Percentiles rank a stretch among this genome's conserved stretches.
phyloP scores from a whole-genome alignment of 2,329 filamentous ascomycete genomes.

The Xylaria sp. region DNA sequence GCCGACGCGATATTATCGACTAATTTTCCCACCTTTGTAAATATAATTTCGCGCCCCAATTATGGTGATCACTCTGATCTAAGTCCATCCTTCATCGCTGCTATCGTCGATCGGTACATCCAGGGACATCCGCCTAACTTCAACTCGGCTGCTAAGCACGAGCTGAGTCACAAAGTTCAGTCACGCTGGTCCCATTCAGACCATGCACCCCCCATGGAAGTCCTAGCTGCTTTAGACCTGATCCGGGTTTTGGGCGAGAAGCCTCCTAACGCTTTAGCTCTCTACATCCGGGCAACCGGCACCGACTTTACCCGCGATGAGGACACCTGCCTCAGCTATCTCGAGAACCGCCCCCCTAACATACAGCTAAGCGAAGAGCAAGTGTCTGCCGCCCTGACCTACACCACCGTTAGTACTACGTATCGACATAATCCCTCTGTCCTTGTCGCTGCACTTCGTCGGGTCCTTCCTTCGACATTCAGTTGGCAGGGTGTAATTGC shows the following conservation, averaged over 20 bases:
- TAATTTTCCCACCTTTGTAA: conserved; percentile 80
- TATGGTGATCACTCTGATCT: conserved; percentile 74
- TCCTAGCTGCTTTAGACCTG: conserved; percentile 77
- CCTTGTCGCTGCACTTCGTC: conserved; percentile 71
- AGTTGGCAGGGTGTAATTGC: conserved; percentile 77
- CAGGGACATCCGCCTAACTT: conserved; percentile 89
- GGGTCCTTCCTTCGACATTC: conserved; percentile 72
- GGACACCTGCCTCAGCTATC: conserved; percentile 69
- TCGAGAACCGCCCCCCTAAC: conserved; percentile 64
- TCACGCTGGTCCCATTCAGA: conserved; percentile 75
- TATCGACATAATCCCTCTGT: conserved; percentile 63
- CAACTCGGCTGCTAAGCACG: conserved; percentile 77
- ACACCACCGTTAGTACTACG: conserved; percentile 68
- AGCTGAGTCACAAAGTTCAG: conserved; percentile 73
- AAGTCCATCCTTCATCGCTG: conserved; percentile 75
- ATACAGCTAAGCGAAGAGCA: conserved; percentile 82
- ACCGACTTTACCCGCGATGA: conserved; percentile 79
- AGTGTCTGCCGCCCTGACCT: conserved; percentile 81
- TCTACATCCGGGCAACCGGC: conserved; percentile 79
- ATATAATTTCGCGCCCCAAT: conserved; percentile 75
- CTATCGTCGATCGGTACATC: conserved; percentile 86
- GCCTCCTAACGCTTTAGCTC: conserved; percentile 67
- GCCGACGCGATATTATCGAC: conserved; percentile 90
- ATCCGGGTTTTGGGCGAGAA: conserved; percentile 72
- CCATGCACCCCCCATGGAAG: conserved; percentile 73